These are phyloP conservation scores for Pseudisothecium myosuroides DNA, from an alignment of 225 moss, liverwort and hornwort genomes.

Conservation along the genomic window DNA sequence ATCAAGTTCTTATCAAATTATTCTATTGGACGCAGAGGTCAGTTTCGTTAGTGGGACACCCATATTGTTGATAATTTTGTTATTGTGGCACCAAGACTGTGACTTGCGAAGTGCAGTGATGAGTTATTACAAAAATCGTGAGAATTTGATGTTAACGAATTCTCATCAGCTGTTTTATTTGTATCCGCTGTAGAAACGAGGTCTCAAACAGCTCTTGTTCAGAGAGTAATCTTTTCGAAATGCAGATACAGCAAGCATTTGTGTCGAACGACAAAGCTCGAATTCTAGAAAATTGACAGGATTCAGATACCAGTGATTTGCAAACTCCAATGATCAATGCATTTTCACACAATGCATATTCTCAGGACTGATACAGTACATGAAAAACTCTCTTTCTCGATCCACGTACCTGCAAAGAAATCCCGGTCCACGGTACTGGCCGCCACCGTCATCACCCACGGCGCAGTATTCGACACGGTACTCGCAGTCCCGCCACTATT, in stretches of 20 bases:
- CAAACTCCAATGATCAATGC: background rate
- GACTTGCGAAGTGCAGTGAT: background rate
- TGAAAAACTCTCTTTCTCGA: background rate
- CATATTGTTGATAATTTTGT: background rate
- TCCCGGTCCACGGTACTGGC: slow-evolving; percentile 52
- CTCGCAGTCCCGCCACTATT: slow-evolving; percentile 22
- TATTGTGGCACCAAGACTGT: background rate
- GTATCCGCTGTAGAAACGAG: background rate
- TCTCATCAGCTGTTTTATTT: background rate
- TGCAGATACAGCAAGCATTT: background rate
- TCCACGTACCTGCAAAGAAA: slow-evolving; percentile 22
- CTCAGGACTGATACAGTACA: background rate
- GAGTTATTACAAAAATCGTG: background rate
- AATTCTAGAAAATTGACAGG: background rate
- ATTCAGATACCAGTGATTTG: background rate
- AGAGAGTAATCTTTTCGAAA: background rate
- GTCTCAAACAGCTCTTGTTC: background rate
- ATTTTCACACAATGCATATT: background rate
- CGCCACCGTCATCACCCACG: slow-evolving; percentile 57
- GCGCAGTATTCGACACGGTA: slow-evolving; percentile 39
- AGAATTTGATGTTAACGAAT: background rate
- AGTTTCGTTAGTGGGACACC: background rate
- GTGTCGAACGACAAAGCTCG: background rate
- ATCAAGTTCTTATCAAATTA: background rate
- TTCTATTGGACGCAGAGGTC: background rate